These are phyloP conservation scores for Neofusicoccum umdonicola DNA, from an alignment of 2,329 filamentous ascomycete genomes.

Conservation along the genomic window DNA sequence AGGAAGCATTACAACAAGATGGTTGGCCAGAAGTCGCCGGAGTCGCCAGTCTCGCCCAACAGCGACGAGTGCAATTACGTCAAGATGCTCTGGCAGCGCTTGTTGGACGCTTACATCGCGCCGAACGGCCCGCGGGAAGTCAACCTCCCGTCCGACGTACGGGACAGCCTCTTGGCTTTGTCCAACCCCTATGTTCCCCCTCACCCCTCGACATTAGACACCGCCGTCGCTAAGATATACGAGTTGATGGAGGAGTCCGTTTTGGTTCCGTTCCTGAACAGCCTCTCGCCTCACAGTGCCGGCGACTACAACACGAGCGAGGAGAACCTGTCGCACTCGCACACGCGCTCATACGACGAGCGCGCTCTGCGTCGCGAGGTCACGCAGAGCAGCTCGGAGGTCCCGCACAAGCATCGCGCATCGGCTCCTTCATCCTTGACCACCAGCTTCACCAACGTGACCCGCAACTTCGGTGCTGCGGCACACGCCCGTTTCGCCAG, in stretches of 20 bases:
- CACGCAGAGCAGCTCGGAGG: constrained; percentile 15
- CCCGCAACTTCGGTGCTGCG: constrained; percentile 22
- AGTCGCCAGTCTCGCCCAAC: constrained; percentile 50
- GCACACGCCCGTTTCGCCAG: constrained; percentile 32
- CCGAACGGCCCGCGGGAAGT: constrained; percentile 84
- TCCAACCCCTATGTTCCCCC: constrained; percentile 63
- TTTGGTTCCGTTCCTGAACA: constrained; percentile 85
- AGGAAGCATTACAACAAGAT: constrained; percentile 63
- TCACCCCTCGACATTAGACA: constrained; percentile 71
- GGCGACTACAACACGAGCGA: constrained; percentile 44
- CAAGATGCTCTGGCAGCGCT: constrained; percentile 77
- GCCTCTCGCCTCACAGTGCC: constrained; percentile 52
- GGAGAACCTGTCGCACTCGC: constrained; percentile 36
- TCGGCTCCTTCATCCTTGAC: constrained; percentile 40
- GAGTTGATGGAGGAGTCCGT: constrained; percentile 98
- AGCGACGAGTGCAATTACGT: constrained; percentile 65
- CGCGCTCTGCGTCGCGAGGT: constrained; percentile 33
- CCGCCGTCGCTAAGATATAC: constrained; percentile 83
- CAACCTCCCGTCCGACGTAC: constrained; percentile 82
- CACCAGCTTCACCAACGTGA: constrained; percentile 24
- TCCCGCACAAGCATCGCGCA: constrained; percentile 28
- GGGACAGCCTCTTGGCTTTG: constrained; percentile 72
- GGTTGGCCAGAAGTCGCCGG: constrained; percentile 48
- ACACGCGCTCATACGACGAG: constrained; percentile 43
- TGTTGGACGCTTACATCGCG: constrained; percentile 86